Conservation (phyloP, 176 grass and related monocot species). For the Otatea glauca region DNA sequence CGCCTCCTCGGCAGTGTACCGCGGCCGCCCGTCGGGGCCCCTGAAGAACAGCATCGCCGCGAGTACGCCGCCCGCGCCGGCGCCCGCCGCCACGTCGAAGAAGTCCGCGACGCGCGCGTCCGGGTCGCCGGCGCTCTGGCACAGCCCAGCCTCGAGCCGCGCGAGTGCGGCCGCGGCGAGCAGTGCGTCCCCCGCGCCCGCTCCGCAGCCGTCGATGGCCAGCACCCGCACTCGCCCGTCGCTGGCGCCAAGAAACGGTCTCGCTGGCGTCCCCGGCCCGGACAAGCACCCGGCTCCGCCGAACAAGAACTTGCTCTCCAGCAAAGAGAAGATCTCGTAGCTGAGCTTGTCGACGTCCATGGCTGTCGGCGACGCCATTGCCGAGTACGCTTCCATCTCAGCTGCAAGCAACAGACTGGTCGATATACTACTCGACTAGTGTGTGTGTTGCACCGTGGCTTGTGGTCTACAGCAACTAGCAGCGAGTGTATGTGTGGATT, state of each 20-base stretch:
- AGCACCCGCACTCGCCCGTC: slow-evolving; percentile 60
- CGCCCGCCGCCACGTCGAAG: slow-evolving; percentile 73
- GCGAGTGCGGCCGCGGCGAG: slow-evolving; percentile 60
- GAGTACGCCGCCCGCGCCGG: slow-evolving; percentile 61
- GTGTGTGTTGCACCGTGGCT: not conserved
- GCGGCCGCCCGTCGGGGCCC: slow-evolving; percentile 55
- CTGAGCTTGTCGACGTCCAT: slow-evolving; percentile 61
- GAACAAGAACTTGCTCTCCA: slow-evolving; percentile 78
- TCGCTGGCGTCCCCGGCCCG: slow-evolving; percentile 27
- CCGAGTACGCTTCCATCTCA: not conserved
- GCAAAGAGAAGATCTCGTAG: slow-evolving; percentile 72
- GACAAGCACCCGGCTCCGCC: slow-evolving; percentile 38
- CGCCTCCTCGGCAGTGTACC: slow-evolving; percentile 66
- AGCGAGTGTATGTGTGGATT: not conserved
- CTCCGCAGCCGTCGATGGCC: slow-evolving; percentile 68
- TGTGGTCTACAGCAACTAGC: not conserved
- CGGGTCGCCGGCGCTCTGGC: slow-evolving; percentile 36
- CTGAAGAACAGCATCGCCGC: slow-evolving; percentile 64
- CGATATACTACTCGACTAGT: not conserved
- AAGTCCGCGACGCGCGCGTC: slow-evolving; percentile 64
- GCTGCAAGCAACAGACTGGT: not conserved
- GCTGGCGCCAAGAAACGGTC: not conserved
- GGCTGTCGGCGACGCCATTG: slow-evolving; percentile 42
- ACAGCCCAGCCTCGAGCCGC: slow-evolving; percentile 61
- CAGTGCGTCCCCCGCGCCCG: slow-evolving; percentile 53